Evolutionary conservation across 2,329 filamentous ascomycete species (phyloP), one percentile per base, ranked within the genome.

Genomic region (Aureobasidium zeae): DNA sequence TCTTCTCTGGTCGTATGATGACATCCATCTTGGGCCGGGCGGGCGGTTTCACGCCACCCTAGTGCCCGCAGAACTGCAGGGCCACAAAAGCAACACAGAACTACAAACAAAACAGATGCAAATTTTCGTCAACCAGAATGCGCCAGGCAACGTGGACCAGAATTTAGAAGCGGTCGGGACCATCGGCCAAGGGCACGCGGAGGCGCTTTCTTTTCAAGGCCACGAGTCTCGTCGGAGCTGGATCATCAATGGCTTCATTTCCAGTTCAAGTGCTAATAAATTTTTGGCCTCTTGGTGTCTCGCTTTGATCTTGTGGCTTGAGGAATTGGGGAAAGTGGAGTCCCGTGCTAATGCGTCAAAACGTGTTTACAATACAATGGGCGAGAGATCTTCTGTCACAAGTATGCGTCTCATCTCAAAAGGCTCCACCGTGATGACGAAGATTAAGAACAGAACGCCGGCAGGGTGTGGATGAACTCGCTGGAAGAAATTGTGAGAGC

Each of bases 1-100:
- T 25, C 7, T 25, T 7, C 7, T 7, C 24, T 25, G 24, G 7
- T 25, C 12, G 24, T 25, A 7, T 12, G 24, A 25, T 12, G 12
- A 12, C 24, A 12, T 7, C 7, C n/a, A n/a, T n/a, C n/a, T n/a
- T n/a, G n/a, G n/a, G n/a, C n/a, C n/a, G n/a, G n/a, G 30, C 39
- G 39, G 38, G 39, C 39, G 25, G 39, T 43, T 43, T 43, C 39
- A 43, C 34, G 39, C 21, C 39, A 43, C 19, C 21, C 28, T 43
- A 43, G 39, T 43, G 39, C 29, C 39, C 39, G 39, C 39, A 15
- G 22, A 43, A 26, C 39, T 34, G 39, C 39, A 43, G 26, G 39
- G 29, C 22, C 37, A 25, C 4, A 41, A n/a, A 41, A 41, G 37
- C 37, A 41, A 31, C 37, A 41, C 20, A 31, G 28, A 25, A 25